These are phyloP conservation scores for Geoglossum cookeanum DNA, from an alignment of 2,329 filamentous ascomycete species.

Conservation along the genomic window DNA sequence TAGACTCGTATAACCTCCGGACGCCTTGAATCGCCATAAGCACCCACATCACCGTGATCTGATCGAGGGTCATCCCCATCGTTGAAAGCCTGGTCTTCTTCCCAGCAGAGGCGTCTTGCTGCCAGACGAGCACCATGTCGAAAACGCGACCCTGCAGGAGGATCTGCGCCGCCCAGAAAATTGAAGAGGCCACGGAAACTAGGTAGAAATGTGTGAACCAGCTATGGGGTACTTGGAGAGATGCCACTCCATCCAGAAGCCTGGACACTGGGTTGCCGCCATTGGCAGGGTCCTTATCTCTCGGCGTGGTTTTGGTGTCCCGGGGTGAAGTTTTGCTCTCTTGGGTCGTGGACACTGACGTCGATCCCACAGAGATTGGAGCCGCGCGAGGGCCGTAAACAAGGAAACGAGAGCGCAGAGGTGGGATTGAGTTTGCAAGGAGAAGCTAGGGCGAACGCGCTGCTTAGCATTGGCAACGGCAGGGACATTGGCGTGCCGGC, in stretches of 20 bases:
- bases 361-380: background rate
- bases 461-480: background rate
- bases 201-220: constrained; percentile 87
- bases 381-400: background rate
- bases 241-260: constrained; percentile 31
- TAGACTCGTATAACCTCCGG: constrained; percentile 59
- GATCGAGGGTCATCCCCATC: constrained; percentile 8
- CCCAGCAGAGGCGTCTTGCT: background rate
- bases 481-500: background rate
- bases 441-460: constrained; percentile 11
- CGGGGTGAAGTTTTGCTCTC: background rate
- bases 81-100: background rate
- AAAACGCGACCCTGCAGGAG: constrained; percentile 34
- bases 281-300: background rate
- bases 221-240: constrained; percentile 55
- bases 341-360: background rate
- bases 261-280: background rate
- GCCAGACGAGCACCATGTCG: constrained; percentile 9
- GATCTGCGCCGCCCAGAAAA: constrained; percentile 56
- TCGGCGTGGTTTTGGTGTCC: background rate
- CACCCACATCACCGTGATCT: constrained; percentile 43
- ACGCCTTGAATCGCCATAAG: constrained; percentile 59
- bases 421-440: constrained; percentile 1
- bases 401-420: constrained; percentile 1
- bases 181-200: constrained; percentile 45